Base-by-base conservation (phyloP, 164 flowering plant species). In the Nymphaea thermarum region DNA sequence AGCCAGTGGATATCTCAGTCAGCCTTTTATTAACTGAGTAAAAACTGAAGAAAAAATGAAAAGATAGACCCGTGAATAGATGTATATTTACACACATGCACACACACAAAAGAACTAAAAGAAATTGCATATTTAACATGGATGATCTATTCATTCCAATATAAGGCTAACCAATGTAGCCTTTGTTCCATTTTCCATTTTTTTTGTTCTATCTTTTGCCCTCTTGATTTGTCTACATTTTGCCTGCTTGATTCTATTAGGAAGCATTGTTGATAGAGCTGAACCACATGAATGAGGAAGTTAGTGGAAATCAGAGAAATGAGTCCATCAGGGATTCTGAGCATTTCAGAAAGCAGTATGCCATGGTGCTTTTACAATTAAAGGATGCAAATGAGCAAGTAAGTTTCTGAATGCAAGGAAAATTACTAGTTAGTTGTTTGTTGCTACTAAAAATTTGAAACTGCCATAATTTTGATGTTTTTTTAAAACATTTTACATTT, bases 201-300 rank as follows among this genome's bases (percentile, higher is more conserved):
- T 51, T 51, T 15, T 8, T 8, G 8, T 51, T 15, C 57, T 51
- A 51, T 8, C 57, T 51, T 51, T 10, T 51, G 12, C 14, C 12
- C 57, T 15, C 2, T 45, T 5, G 10, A 45, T 45, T 45, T 45
- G 53, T 25, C 53, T 45, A 45, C 10, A 5, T 10, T 10, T 45
- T 45, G 53, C 10, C 53, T 45, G 53, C 53, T 51, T 51, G 14
- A 51, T 4, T 51, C 14, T 51, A 15, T 51, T 51, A 87, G 93
- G 83, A 83, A 68, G 84, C 86, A 16, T 66, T 86, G 72, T 77
- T 87, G 68, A 64, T 73, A 67, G 93, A 87, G 74, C 73, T 87
- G 71, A 81, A 73, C 69, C 83, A 79, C 73, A 82, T 86, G 83
- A 79, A 87, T 71, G 87, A 85, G 64, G 92, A 82, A 69, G 82